Conservation (phyloP, 1,284 basidiomycete species). For the Baeospora myosura region DNA sequence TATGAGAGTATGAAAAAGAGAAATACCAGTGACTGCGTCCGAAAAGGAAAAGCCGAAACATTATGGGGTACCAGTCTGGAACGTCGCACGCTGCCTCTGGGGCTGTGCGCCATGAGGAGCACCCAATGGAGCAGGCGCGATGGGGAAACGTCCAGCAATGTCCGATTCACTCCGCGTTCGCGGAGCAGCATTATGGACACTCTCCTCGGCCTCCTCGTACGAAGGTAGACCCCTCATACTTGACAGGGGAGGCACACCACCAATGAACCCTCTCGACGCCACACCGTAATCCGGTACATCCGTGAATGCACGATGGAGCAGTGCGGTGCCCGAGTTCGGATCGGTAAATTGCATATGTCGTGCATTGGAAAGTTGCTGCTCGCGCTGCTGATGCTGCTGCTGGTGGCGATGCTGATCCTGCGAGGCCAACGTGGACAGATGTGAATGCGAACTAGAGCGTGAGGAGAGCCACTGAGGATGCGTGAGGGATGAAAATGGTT, state of each 20-base stretch:
- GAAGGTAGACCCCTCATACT: constrained; percentile 69
- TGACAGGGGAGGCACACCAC: constrained; percentile 78
- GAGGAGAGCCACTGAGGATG: constrained; percentile 29
- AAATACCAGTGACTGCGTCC: too few relatives aligned
- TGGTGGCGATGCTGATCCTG: constrained; percentile 8
- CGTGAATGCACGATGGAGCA: constrained; percentile 55
- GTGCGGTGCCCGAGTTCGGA: constrained; percentile 14
- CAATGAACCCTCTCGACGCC: constrained; percentile 76
- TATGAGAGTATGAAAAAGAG: too few relatives aligned
- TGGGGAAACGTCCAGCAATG: too few relatives aligned
- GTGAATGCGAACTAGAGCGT: constrained; percentile 25
- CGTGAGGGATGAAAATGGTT: constrained; percentile 42
- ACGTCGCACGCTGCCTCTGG: too few relatives aligned
- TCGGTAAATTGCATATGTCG: constrained; percentile 8
- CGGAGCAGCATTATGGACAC: too few relatives aligned
- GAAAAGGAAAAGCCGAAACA: too few relatives aligned
- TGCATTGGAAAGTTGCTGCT: not conserved
- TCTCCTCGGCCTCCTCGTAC: constrained; percentile 75
- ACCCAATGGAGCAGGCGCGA: too few relatives aligned
- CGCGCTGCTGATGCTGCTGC: constrained; percentile 1
- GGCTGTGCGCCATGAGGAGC: too few relatives aligned
- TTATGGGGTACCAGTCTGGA: too few relatives aligned
- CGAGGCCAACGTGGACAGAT: constrained; percentile 1
- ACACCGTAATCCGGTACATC: constrained; percentile 82
- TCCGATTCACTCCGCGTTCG: too few relatives aligned